Base-by-base conservation (phyloP, 2,329 filamentous ascomycete genomes). In the Plectosphaerella sp. region DNA sequence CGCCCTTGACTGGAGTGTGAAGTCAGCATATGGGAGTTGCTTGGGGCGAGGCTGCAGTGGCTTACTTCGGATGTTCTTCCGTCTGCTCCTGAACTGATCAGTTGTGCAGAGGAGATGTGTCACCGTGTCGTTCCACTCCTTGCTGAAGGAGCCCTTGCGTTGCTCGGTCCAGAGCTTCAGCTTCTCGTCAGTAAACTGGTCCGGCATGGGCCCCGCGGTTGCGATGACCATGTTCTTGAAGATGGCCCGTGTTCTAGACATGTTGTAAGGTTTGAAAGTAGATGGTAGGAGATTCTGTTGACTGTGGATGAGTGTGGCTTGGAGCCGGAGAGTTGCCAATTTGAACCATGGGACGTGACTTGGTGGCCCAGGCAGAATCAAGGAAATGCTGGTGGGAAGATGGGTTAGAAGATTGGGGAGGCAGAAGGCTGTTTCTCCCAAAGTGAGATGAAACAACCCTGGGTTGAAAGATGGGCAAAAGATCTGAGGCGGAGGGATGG, bases 81-180 rank as follows among this genome's bases (percentile, higher is more conserved):
- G 24, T 1, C 35, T 47, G 39, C 25, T 67, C 55, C 78, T 76
- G 66, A 83, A 91, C 15, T 85, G 79, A 35, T 83, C 76, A 48
- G 78, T 72, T 0, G 82, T 83, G 50, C 83, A 81, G 20, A 96
- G 76, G 0, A 96, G 71, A 67, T 96, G 91, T 0, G 91, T 96
- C 10, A 87, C 81, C 0, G 72, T 61, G 0, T 73, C 64, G 24
- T 73, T 74, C 16, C 90, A 68, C 1, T 74, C 69, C 1, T 72
- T 64, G 0, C 72, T 68, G 62, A 84, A 87, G 1, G 52, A 66
- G 2, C 88, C 91, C 7, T 82, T 83, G 53, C 87, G 82, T 4
- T 73, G 63, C 4, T 72, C 71, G 10, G 89, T 76, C 89, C 89
- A 96, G 39, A 73, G 72, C 36, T 75, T 75, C 36, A 94, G 76